A percentile compares a stretch with the other conserved stretches of the same genome.
Conservation (phyloP, 2,329 filamentous ascomycete species). For the Chrysosporium queenslandicum region DNA sequence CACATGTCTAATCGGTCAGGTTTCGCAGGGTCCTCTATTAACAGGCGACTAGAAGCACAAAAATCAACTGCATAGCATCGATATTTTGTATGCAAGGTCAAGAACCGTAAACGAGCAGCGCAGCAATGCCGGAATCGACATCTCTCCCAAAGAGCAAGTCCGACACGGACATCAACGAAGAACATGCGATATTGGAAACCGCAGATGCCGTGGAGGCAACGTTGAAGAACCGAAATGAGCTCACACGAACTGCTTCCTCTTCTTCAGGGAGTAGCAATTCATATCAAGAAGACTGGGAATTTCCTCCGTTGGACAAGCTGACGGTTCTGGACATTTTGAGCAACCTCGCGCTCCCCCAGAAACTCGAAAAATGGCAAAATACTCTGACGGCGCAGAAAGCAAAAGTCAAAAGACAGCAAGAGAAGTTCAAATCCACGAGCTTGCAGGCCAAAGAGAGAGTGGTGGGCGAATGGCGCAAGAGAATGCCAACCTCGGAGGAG, state of each 20-base stretch:
- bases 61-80: background rate
- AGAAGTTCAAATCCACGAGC: constrained; percentile 66
- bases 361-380: constrained; percentile 80
- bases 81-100: no score
- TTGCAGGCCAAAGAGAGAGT: constrained; percentile 76
- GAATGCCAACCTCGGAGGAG: constrained; percentile 78
- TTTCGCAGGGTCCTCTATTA: background rate
- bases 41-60: background rate
- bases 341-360: constrained; percentile 79
- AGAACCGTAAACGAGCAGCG: background rate
- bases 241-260: constrained; percentile 71
- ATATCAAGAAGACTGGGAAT: constrained; percentile 85
- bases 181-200: constrained; percentile 12
- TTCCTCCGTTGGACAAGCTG: constrained; percentile 79
- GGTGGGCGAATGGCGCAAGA: constrained; percentile 82
- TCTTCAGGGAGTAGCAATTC: constrained; percentile 59
- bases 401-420: constrained; percentile 71
- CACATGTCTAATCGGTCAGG: background rate
- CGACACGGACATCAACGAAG: constrained; percentile 18
- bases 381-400: constrained; percentile 73
- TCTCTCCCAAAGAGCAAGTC: constrained; percentile 21
- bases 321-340: constrained; percentile 89
- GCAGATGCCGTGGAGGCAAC: constrained; percentile 1
- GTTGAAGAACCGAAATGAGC: constrained; percentile 29
- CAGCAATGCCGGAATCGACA: constrained; percentile 23